A percentile compares a stretch with the other conserved stretches of the same genome.
These are phyloP conservation scores for Sporopachydermia quercuum DNA, from an alignment of 805 yeast species.

Conservation along the genomic window DNA sequence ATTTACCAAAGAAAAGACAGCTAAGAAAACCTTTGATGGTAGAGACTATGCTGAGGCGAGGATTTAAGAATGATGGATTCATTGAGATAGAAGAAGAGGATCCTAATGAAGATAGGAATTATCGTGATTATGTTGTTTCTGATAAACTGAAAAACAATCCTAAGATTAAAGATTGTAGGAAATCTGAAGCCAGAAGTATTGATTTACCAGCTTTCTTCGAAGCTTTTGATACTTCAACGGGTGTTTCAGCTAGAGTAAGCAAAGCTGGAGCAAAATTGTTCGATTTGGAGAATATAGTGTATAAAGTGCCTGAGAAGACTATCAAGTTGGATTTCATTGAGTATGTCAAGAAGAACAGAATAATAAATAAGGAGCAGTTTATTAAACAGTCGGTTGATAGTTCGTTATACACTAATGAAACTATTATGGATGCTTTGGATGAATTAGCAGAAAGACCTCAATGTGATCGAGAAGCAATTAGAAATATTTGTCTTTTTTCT, in stretches of 20 bases:
- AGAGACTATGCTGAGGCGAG: slow-evolving; percentile 40
- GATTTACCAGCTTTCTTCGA: slow-evolving; percentile 24
- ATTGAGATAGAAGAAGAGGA: slow-evolving; percentile 33
- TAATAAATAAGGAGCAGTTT: slow-evolving; percentile 17
- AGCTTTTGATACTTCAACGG: slow-evolving; percentile 18
- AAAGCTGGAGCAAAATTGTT: slow-evolving; percentile 14
- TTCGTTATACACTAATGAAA: slow-evolving; percentile 16
- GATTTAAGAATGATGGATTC: slow-evolving; percentile 38
- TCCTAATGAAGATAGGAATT: slow-evolving; percentile 9
- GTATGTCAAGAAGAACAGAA: slow-evolving; percentile 26
- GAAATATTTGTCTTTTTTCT: slow-evolving; percentile 12
- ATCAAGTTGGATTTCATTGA: slow-evolving; percentile 55
- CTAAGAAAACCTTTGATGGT: slow-evolving; percentile 35
- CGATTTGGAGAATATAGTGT: slow-evolving; percentile 31
- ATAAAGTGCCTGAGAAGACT: slow-evolving; percentile 53
- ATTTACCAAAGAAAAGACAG: slow-evolving; percentile 24
- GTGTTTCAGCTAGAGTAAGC: slow-evolving; percentile 21
- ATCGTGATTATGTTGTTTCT: slow-evolving; percentile 13
- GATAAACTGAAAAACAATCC: slow-evolving; percentile 13
- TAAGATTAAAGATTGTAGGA: slow-evolving; percentile 16
- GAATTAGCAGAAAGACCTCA: slow-evolving; percentile 14
- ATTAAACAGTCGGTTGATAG: slow-evolving; percentile 17
- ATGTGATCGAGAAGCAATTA: slow-evolving; percentile 16
- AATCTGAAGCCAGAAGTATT: slow-evolving; percentile 17
- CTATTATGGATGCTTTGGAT: slow-evolving; percentile 24